These are phyloP conservation scores for Friedmanniomyces simplex DNA, from an alignment of 495 filamentous ascomycete species.

Conservation along the genomic window DNA sequence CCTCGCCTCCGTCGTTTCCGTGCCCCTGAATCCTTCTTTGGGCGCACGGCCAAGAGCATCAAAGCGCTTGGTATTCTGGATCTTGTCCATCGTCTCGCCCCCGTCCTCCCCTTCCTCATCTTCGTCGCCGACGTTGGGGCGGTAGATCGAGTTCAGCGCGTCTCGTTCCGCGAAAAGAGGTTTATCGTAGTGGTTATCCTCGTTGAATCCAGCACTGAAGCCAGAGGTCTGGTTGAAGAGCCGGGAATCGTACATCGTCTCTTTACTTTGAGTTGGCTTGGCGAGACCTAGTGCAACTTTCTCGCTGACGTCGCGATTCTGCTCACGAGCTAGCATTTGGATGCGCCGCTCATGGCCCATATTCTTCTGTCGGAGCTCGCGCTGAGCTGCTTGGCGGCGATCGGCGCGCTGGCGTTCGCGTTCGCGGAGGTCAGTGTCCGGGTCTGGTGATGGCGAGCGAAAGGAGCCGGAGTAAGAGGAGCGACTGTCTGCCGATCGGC, in stretches of 20 bases:
- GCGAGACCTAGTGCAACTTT: slow-evolving; percentile 93
- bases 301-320: slow-evolving; percentile 94
- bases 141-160: slow-evolving; percentile 89
- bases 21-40: slow-evolving; percentile 77
- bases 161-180: slow-evolving; percentile 95
- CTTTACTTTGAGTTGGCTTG: slow-evolving; percentile 80
- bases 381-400: slow-evolving; percentile 68
- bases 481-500: slow-evolving; percentile 28
- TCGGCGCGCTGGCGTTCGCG: slow-evolving; percentile 67
- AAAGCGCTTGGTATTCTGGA: slow-evolving; percentile 73
- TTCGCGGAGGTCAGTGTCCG: slow-evolving; percentile 63
- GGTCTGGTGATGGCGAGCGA: slow-evolving; percentile 45
- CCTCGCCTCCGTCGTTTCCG: slow-evolving; percentile 77
- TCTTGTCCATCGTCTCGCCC: slow-evolving; percentile 72
- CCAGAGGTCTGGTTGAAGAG: slow-evolving; percentile 91
- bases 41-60: slow-evolving; percentile 73
- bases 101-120: slow-evolving; percentile 70
- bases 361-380: slow-evolving; percentile 81
- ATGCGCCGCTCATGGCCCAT: slow-evolving; percentile 90
- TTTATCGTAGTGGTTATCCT: slow-evolving; percentile 96
- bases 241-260: slow-evolving; percentile 93
- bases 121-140: slow-evolving; percentile 53
- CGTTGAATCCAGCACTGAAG: slow-evolving; percentile 85
- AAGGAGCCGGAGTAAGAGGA: slow-evolving; percentile 36
- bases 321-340: slow-evolving; percentile 86